Conservation (phyloP, 2,329 filamentous ascomycete species). For the Juglanconis juglandina region DNA sequence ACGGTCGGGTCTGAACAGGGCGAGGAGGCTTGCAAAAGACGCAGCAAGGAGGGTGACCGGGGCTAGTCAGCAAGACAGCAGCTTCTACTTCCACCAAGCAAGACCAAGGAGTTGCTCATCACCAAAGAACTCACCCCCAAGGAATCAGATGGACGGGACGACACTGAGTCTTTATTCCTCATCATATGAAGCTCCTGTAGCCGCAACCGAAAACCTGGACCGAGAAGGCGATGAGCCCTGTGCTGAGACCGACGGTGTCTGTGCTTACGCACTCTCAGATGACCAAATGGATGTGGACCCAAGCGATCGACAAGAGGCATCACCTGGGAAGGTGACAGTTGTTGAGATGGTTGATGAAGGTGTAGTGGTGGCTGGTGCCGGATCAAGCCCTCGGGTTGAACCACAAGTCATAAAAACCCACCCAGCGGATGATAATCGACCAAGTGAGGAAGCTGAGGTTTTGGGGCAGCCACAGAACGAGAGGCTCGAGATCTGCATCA, state of each 20-base stretch:
- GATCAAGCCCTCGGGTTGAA: background rate
- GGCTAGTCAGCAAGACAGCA: slow-evolving; percentile 29
- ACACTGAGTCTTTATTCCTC: background rate
- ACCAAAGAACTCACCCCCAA: background rate
- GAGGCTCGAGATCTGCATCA: background rate
- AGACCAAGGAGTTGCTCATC: slow-evolving; percentile 5
- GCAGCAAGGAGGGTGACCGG: background rate
- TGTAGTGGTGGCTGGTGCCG: background rate
- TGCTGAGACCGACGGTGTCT: background rate
- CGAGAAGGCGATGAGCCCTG: background rate
- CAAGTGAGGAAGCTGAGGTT: background rate
- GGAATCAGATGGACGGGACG: background rate
- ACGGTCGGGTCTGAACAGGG: background rate
- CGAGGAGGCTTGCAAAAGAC: background rate
- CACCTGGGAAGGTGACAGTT: background rate
- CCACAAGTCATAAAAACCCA: background rate
- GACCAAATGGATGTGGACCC: background rate
- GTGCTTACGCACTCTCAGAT: background rate
- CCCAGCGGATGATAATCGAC: background rate
- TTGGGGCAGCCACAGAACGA: background rate
- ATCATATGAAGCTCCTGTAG: background rate
- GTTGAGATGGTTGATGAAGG: background rate
- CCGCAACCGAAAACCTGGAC: background rate
- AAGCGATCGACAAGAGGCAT: background rate
- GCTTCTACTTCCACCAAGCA: slow-evolving; percentile 30